Conservation (phyloP, 208 protist genomes). For the Trypanosoma boissoni region DNA sequence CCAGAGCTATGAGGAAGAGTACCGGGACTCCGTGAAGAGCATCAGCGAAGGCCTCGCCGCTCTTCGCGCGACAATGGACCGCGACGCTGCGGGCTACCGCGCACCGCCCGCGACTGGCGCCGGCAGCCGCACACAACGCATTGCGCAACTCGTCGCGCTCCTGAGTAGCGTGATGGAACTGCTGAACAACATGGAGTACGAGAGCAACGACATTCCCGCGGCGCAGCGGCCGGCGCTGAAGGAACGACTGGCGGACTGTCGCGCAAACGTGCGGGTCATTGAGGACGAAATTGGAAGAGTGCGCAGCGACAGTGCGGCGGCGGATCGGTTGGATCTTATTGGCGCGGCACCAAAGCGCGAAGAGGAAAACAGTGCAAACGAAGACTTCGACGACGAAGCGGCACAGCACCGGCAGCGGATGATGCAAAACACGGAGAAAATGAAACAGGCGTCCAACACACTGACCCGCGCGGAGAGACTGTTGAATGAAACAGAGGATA, state of each 20-base stretch:
- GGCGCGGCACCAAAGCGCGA: constrained; percentile 12
- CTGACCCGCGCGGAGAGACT: constrained; percentile 60
- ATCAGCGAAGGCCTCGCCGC: constrained; percentile 40
- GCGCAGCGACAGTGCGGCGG: constrained; percentile 46
- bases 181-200: constrained; percentile 73
- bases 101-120: constrained; percentile 47
- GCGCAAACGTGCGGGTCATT: constrained; percentile 24
- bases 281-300: constrained; percentile 40
- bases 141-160: constrained; percentile 27
- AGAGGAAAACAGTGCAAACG: not conserved
- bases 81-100: constrained; percentile 33
- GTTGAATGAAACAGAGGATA: constrained; percentile 61
- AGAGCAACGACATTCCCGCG: constrained; percentile 53
- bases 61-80: constrained; percentile 38
- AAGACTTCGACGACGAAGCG: constrained; percentile 50
- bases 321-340: constrained; percentile 55
- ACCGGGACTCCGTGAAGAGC: constrained; percentile 41
- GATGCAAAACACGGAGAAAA: constrained; percentile 73
- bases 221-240: constrained; percentile 38
- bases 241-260: constrained; percentile 47
- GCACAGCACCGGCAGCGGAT: constrained; percentile 50
- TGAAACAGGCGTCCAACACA: constrained; percentile 49
- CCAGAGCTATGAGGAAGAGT: constrained; percentile 77
- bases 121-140: constrained; percentile 49
- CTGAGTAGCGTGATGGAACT: constrained; percentile 51